These are phyloP conservation scores for Penicillium cosmopolitanum DNA, from an alignment of 495 filamentous ascomycete species.

Conservation along the genomic window DNA sequence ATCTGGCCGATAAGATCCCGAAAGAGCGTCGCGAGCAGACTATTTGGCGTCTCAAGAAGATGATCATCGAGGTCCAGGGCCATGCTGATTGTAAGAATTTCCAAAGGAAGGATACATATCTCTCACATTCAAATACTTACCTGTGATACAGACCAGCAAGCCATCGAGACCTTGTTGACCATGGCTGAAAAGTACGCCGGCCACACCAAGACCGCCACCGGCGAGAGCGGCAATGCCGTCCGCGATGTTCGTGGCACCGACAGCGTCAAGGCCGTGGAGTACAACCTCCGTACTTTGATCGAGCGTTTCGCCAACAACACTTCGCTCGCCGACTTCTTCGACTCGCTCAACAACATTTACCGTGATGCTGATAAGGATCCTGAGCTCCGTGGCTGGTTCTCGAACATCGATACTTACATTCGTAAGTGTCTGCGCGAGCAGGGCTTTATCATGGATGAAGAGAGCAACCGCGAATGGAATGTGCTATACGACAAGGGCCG, in stretches of 20 bases:
- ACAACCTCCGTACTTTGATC: slow-evolving; percentile 80
- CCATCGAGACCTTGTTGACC: slow-evolving; percentile 80
- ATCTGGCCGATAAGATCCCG: slow-evolving; percentile 82
- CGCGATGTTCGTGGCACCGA: slow-evolving; percentile 68
- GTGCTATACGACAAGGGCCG: slow-evolving; percentile 82
- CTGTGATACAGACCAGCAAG: slow-evolving; percentile 66
- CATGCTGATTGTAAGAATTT: slow-evolving; percentile 76
- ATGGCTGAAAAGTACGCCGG: slow-evolving; percentile 86
- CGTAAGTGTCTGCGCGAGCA: slow-evolving; percentile 81
- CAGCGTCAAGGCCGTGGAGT: slow-evolving; percentile 69
- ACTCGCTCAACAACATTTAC: slow-evolving; percentile 85
- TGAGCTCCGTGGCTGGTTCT: slow-evolving; percentile 90
- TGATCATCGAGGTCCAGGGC: slow-evolving; percentile 93
- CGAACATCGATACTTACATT: slow-evolving; percentile 72
- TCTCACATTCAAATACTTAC: slow-evolving; percentile 7
- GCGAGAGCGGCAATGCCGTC: slow-evolving; percentile 65
- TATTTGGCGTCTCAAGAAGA: slow-evolving; percentile 95
- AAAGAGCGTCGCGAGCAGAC: slow-evolving; percentile 92
- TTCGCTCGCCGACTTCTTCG: slow-evolving; percentile 82
- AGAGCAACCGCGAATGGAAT: slow-evolving; percentile 82
- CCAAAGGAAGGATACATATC: background rate
- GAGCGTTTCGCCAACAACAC: slow-evolving; percentile 97
- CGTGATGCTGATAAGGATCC: slow-evolving; percentile 87
- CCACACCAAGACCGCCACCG: slow-evolving; percentile 66
- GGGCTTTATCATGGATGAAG: slow-evolving; percentile 87